Conservation (phyloP, 2,329 filamentous ascomycete species). For the Xylariaceae sp. region DNA sequence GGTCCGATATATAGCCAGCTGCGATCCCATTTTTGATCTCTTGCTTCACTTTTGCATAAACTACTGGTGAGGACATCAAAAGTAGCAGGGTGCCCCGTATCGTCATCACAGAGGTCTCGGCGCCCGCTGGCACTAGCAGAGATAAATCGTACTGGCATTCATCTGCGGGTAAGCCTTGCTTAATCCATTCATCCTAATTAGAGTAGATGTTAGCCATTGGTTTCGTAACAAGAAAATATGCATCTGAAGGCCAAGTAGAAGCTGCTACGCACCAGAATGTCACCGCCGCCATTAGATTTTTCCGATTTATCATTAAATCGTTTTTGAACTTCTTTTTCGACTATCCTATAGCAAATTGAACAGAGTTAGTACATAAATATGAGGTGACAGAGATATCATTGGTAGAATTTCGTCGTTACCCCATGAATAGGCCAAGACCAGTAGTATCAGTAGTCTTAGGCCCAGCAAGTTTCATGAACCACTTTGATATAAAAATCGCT, state of each 20-base stretch:
- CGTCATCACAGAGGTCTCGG: constrained; percentile 26
- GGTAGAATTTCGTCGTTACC: constrained; percentile 22
- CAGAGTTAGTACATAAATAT: no score
- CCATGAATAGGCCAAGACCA: constrained; percentile 32
- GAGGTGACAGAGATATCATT: no score
- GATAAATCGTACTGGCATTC: constrained; percentile 21
- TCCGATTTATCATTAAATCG: neutral
- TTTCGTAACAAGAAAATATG: no score
- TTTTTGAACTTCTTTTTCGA: constrained; percentile 16
- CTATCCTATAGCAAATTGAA: neutral
- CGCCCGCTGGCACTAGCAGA: constrained; percentile 24
- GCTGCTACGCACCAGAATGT: constrained; percentile 19
- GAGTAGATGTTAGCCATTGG: no score
- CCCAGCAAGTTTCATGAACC: constrained; percentile 30
- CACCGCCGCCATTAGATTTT: neutral
- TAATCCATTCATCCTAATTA: constrained; percentile 19
- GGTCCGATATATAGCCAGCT: constrained; percentile 24
- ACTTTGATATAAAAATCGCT: constrained; percentile 27
- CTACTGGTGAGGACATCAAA: constrained; percentile 25
- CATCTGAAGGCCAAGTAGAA: no score
- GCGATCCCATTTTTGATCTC: constrained; percentile 25
- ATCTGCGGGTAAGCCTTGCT: neutral
- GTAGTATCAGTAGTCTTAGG: constrained; percentile 34
- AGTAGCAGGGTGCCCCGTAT: constrained; percentile 28
- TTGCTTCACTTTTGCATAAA: constrained; percentile 25